phyloP scores from a whole-genome alignment of 1,284 basidiomycete species.

The Cutaneotrichosporon cavernicola region DNA sequence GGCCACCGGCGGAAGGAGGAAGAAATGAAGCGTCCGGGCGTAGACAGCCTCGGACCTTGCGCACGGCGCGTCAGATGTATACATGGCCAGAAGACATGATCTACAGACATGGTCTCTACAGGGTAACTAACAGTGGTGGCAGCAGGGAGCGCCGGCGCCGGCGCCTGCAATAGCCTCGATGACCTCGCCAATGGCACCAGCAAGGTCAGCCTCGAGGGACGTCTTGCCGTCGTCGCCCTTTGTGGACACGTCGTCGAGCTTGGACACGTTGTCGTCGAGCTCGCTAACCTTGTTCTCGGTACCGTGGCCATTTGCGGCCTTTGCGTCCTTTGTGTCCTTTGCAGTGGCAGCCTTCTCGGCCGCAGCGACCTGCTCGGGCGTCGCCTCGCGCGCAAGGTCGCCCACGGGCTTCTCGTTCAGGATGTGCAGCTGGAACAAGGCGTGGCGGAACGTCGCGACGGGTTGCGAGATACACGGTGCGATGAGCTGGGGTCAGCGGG shows the following conservation, averaged over 20 bases:
- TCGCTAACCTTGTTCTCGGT: not conserved
- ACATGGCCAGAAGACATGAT: not conserved
- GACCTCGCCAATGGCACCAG: not conserved
- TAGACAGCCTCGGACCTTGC: too few species aligned
- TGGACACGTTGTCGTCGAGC: not conserved
- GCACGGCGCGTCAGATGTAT: not conserved
- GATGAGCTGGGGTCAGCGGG: conserved; percentile 7
- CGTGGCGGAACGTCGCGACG: conserved; percentile 6
- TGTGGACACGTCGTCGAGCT: not conserved
- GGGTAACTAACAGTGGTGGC: not conserved
- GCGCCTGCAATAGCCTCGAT: not conserved
- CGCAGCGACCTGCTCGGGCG: conserved; percentile 9
- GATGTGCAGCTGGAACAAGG: conserved; percentile 6
- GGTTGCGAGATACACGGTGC: conserved; percentile 6
- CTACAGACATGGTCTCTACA: not conserved
- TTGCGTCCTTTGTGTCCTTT: not conserved
- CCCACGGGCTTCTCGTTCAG: conserved; percentile 1
- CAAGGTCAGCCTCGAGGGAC: not conserved
- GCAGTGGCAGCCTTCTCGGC: not conserved
- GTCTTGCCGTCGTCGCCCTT: not conserved
- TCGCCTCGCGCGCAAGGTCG: conserved; percentile 7
- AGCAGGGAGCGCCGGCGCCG: not conserved
- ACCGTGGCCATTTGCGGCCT: not conserved
- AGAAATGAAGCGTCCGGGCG: too few species aligned
- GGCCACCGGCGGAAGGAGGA: too few species aligned